These are phyloP conservation scores for Brettanomyces nanus DNA, from an alignment of 805 yeast species.

Conservation along the genomic window DNA sequence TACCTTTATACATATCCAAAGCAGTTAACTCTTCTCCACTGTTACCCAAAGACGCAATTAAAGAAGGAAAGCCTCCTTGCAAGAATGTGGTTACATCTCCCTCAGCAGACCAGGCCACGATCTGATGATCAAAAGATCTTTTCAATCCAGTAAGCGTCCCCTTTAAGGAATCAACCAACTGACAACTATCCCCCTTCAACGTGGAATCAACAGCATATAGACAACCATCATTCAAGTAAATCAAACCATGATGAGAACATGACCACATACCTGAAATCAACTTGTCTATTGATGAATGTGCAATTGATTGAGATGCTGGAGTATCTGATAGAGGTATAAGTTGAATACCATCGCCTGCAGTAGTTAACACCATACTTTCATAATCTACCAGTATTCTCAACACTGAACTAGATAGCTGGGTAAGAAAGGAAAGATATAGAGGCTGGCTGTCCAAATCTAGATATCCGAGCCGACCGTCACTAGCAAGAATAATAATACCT, in stretches of 20 bases:
- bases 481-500: conserved; percentile 26
- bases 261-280: not conserved
- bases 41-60: too few species aligned
- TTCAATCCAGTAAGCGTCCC: not conserved
- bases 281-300: not conserved
- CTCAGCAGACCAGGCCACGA: not conserved
- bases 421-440: not conserved
- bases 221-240: not conserved
- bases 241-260: not conserved
- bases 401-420: not conserved
- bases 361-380: not conserved
- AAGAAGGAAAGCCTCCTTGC: too few species aligned
- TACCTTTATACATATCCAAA: too few species aligned
- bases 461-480: conserved; percentile 58
- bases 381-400: not conserved
- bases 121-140: not conserved
- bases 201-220: not conserved
- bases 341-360: not conserved
- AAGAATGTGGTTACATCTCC: too few species aligned
- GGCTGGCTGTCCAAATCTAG: conserved; percentile 11
- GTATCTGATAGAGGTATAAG: not conserved
- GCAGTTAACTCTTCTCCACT: too few species aligned
- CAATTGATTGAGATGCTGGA: not conserved
- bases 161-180: not conserved
- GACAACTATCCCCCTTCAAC: not conserved